phyloP scores from a whole-genome alignment of 176 grass and related monocot genomes.

The Tillandsia leiboldiana region DNA sequence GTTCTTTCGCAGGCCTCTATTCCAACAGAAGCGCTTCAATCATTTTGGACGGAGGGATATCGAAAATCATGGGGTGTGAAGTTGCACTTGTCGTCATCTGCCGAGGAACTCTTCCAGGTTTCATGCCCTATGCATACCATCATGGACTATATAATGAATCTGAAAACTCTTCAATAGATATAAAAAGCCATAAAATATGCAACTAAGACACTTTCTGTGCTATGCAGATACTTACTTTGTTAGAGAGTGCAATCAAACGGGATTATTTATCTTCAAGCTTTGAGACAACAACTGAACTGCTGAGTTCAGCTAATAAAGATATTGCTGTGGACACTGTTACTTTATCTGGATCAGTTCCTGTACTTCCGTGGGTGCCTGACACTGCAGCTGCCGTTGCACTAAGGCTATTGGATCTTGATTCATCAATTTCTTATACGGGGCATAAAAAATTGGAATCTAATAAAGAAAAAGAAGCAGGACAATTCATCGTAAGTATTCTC shows the following conservation, averaged over 20 bases:
- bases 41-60: slow-evolving; percentile 66
- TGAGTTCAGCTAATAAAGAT: slow-evolving; percentile 32
- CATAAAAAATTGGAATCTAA: slow-evolving; percentile 38
- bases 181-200: slow-evolving; percentile 10
- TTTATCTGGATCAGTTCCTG: slow-evolving; percentile 32
- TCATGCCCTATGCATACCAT: background rate
- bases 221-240: slow-evolving; percentile 61
- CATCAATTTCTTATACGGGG: slow-evolving; percentile 52
- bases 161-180: background rate
- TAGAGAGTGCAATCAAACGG: slow-evolving; percentile 69
- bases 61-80: slow-evolving; percentile 78
- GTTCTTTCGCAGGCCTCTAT: slow-evolving; percentile 52
- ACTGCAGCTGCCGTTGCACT: slow-evolving; percentile 65
- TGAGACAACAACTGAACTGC: slow-evolving; percentile 69
- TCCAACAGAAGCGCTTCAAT: slow-evolving; percentile 65
- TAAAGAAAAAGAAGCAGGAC: slow-evolving; percentile 44
- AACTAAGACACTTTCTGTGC: background rate
- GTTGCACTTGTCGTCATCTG: slow-evolving; percentile 54
- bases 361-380: slow-evolving; percentile 79
- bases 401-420: slow-evolving; percentile 71
- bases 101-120: slow-evolving; percentile 10
- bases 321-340: slow-evolving; percentile 17
- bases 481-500: slow-evolving; percentile 46
- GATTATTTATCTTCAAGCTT: slow-evolving; percentile 68
- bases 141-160: background rate